Evolutionary conservation across 1,284 basidiomycete genomes (phyloP).

Genomic region (Leccinum subrobustum): DNA sequence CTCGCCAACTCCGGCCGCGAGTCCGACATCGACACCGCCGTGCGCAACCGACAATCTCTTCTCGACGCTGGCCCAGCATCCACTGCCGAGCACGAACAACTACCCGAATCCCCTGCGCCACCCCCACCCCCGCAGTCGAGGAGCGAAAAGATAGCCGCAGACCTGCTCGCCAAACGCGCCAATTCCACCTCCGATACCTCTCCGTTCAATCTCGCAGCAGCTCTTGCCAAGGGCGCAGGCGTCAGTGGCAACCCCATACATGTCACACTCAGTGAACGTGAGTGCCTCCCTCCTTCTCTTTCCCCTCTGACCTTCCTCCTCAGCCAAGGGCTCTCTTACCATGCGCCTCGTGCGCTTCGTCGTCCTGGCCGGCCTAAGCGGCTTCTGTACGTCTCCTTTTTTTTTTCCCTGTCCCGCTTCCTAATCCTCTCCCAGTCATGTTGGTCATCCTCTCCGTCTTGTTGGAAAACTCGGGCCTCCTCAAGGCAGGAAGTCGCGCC

Average conservation of each 20-base stretch:
- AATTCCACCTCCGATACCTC: constrained; percentile 11
- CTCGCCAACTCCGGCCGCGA: constrained; percentile 61
- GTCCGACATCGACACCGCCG: constrained; percentile 60
- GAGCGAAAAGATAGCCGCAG: constrained; percentile 58
- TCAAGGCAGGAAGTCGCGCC: constrained; percentile 81
- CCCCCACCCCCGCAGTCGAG: constrained; percentile 25
- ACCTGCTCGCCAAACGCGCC: constrained; percentile 45
- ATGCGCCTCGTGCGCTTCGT: constrained; percentile 64
- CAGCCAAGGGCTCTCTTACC: constrained; percentile 68
- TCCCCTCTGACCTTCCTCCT: neutral
- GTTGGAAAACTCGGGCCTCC: constrained; percentile 88
- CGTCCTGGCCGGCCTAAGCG: constrained; percentile 45
- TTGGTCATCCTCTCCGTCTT: constrained; percentile 84
- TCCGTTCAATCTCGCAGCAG: constrained; percentile 35
- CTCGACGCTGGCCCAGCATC: constrained; percentile 39
- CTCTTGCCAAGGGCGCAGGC: constrained; percentile 43
- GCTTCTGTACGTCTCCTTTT: constrained; percentile 47
- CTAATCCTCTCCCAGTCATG: constrained; percentile 50
- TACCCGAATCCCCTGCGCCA: constrained; percentile 24
- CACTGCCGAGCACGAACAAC: constrained; percentile 3
- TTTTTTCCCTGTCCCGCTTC: neutral
- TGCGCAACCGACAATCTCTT: constrained; percentile 63
- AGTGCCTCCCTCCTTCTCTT: constrained; percentile 28
- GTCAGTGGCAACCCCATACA: constrained; percentile 62
- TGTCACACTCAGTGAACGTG: constrained; percentile 79